These are phyloP conservation scores for Rhizodiscina lignyota DNA, from an alignment of 495 filamentous ascomycete species.

Conservation along the genomic window DNA sequence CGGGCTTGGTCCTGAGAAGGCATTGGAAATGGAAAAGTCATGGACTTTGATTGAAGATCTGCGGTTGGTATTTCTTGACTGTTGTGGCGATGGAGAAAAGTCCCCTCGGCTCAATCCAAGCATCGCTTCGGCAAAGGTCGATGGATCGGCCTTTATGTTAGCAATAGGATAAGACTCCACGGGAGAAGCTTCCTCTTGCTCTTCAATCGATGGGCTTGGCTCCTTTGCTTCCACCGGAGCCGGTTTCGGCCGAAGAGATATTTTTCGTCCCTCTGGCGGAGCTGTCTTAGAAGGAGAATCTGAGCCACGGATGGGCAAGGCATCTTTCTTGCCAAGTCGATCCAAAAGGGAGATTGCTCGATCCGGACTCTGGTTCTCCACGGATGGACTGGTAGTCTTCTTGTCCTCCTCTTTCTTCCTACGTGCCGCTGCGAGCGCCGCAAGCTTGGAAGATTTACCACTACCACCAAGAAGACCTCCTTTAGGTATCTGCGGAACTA, in stretches of 20 bases:
- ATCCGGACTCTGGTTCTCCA: constrained; percentile 11
- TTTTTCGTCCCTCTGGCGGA: background rate
- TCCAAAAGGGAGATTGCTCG: constrained; percentile 16
- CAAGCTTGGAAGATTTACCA: constrained; percentile 73
- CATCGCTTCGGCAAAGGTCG: constrained; percentile 49
- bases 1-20: constrained; percentile 82
- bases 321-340: constrained; percentile 9
- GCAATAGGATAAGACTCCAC: background rate
- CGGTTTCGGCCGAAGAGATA: background rate
- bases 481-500: constrained; percentile 32
- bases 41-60: constrained; percentile 30
- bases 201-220: background rate
- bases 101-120: constrained; percentile 22
- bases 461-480: constrained; percentile 64
- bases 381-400: constrained; percentile 15
- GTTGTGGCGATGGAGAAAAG: constrained; percentile 31
- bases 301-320: too few species aligned
- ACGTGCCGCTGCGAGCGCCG: constrained; percentile 71
- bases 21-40: constrained; percentile 33
- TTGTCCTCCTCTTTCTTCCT: constrained; percentile 71
- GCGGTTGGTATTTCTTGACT: too few species aligned
- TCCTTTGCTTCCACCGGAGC: background rate
- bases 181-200: too few species aligned
- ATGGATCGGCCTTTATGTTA: constrained; percentile 15
- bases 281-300: background rate